phyloP scores from a whole-genome alignment of 805 yeast genomes.

The Candida qinlingensis region DNA sequence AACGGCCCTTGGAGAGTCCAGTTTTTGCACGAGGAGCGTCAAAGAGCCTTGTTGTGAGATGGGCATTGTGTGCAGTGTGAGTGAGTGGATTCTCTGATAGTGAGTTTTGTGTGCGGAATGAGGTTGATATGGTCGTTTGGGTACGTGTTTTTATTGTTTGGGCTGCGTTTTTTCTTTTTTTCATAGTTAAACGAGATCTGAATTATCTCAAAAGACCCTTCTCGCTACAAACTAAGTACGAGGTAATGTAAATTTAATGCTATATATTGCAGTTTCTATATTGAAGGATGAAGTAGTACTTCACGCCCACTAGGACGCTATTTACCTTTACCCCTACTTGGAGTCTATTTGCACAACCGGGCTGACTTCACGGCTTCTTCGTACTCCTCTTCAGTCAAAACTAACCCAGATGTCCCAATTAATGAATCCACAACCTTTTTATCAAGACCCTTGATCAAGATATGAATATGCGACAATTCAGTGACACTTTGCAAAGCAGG shows the following conservation, averaged over 20 bases:
- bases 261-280: too few species aligned
- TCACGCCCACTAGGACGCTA: too few species aligned
- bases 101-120: too few species aligned
- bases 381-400: too few species aligned
- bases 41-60: not conserved
- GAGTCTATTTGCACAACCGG: too few species aligned
- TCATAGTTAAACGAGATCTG: not conserved
- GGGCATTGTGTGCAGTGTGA: not conserved
- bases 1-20: slow-evolving; percentile 21
- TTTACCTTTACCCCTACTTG: too few species aligned
- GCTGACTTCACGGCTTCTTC: too few species aligned
- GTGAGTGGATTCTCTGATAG: not conserved
- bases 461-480: slow-evolving; percentile 66
- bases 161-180: not conserved
- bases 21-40: not conserved
- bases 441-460: slow-evolving; percentile 35
- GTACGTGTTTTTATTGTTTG: not conserved
- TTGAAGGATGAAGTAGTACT: too few species aligned
- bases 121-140: too few species aligned
- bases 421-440: slow-evolving; percentile 2
- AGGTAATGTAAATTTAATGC: too few species aligned
- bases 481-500: slow-evolving; percentile 62
- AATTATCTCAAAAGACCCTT: too few species aligned
- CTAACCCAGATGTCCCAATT: slow-evolving; percentile 9
- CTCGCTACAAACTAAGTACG: too few species aligned